Base-by-base conservation (phyloP, 2,329 filamentous ascomycete genomes). In the Penicillium sp. region DNA sequence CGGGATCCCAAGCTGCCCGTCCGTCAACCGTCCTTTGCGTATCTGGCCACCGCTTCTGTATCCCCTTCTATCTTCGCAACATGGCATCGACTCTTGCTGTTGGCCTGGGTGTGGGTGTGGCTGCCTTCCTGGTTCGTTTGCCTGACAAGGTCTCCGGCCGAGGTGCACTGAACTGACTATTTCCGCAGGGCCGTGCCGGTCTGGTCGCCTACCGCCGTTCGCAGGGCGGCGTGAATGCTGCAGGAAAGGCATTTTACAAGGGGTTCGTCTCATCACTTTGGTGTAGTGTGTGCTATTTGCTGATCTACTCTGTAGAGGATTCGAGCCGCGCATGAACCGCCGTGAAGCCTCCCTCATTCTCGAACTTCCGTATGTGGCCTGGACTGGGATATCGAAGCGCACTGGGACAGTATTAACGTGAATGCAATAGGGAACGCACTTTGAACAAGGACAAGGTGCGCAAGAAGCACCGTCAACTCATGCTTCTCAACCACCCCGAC, bases 401-500 rank as follows among this genome's bases (percentile, higher is more conserved):
- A 18, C 27, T 9, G 3, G 14, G 14, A 36, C 7, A 15, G 4
- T 21, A 8, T 47, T 47, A 11, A 27, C 11, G 11, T n/a, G 10
- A 6, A 20, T 19, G 5, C 7, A 7, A 20, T 20, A 97, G 90
- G 50, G 93, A 98, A 71, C 81, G 89, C 48, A 81, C 83, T 56
- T 65, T 96, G 47, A 93, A 84, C 43, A 94, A 94, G 70, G 91
- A 97, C 32, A 93, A 94, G 64, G 76, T 98, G 58, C 87, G 93
- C 64, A 96, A 96, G 73, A 88, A 90, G 56, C 93, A 98, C 71
- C 84, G 93, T 50, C 88, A 84, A 39, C 81, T 97, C 53, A 98
- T 98, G 91, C 81, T 98, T 41, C 76, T 95, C 52, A 98, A 98
- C 76, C 93, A 98, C 68, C 43, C 93, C 50, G 93, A 98, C 76